Evolutionary conservation across 371 early-diverging fungal genomes (phyloP), one percentile per base, ranked within the genome.

Genomic region (Thermomucor indicae-seudaticae): DNA sequence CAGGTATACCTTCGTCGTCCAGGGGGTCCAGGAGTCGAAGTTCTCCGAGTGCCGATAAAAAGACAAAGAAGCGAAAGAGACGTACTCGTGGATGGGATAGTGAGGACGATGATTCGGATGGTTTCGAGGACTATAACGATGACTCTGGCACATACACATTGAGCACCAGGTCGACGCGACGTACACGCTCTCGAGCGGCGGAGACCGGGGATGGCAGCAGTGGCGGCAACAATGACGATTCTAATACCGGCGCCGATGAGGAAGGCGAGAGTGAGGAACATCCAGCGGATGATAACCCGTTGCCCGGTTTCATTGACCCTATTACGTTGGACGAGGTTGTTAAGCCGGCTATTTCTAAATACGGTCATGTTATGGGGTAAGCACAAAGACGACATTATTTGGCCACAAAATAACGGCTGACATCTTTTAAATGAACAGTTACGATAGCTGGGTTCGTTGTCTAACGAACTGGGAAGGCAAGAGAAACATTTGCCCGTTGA

Each of bases 281-380:
- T n/a, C n/a, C n/a, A n/a, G 72, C 64, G 6, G 57, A 65, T 4
- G 55, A 64, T 0, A 95, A 95, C 66, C 95, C 95, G 14, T 66
- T 96, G 17, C 91, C 94, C 11, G 95, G 91, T 1, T 89, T 94
- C 58, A 79, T 91, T 31, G 96, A 96, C 55, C 95, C 95, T 10
- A 94, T 96, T 55, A 94, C 94, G 6, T 64, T 95, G 37, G 95
- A 96, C 49, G 86, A 86, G 35, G 90, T 96, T 20, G 78, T 86
- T 14, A 91, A 89, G 51, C 96, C 96, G 5, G 95, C 96, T 4
- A 94, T 96, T 43, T 94, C 95, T 19, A 93, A 91, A 47, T 94
- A 90, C 60, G 96, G 96, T 17, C 96, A 95, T 73, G 95, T 96
- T 34, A 94, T 93, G 91, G 89, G 89, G 64, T 86, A 74, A 55